These are phyloP conservation scores for Teratosphaeria zuluensis DNA, from an alignment of 2,329 filamentous ascomycete genomes.

Conservation along the genomic window DNA sequence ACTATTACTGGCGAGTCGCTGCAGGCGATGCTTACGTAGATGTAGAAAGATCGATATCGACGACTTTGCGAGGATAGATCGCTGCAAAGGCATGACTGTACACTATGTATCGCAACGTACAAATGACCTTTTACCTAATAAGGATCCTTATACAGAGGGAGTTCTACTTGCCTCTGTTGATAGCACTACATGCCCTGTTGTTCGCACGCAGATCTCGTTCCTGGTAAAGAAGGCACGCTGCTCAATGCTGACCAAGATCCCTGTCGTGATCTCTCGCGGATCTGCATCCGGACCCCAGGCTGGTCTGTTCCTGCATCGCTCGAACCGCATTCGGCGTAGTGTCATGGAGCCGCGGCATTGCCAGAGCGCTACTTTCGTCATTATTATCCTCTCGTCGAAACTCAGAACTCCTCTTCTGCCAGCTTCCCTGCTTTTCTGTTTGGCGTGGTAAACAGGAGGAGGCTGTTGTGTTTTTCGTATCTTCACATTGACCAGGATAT, in stretches of 20 bases:
- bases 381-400: not conserved
- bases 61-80: not conserved
- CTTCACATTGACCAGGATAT: not conserved
- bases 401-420: not conserved
- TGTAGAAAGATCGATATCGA: not conserved
- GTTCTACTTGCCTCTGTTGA: too few relatives aligned
- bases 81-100: not conserved
- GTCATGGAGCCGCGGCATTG: not conserved
- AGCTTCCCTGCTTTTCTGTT: not conserved
- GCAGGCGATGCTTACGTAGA: constrained; percentile 63
- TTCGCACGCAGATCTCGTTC: not conserved
- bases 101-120: too few relatives aligned
- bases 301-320: not conserved
- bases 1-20: constrained; percentile 74
- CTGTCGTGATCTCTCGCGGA: not conserved
- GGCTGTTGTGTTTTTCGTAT: not conserved
- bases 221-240: not conserved
- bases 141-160: too few relatives aligned
- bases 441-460: not conserved
- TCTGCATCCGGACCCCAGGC: not conserved
- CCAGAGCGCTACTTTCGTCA: not conserved
- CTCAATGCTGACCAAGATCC: not conserved
- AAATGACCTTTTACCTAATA: too few relatives aligned
- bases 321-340: not conserved
- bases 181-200: too few relatives aligned